Evolutionary conservation across 2,329 filamentous ascomycete species (phyloP).

Genomic region (Aureobasidium sp.): DNA sequence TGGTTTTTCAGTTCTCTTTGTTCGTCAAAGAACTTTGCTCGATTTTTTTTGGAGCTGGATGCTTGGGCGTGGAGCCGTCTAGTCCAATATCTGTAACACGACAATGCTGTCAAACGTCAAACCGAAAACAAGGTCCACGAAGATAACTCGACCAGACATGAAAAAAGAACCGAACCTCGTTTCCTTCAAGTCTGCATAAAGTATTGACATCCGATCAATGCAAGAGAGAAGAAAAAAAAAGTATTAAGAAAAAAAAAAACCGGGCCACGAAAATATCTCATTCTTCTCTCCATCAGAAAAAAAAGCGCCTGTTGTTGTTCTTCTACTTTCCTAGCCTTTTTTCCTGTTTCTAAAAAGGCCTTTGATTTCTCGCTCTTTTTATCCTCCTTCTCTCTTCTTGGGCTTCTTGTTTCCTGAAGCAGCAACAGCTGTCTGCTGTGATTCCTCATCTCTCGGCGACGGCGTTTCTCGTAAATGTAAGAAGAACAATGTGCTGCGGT

Average conservation of each 20-base stretch:
- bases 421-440: neutral
- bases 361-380: neutral
- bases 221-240: neutral
- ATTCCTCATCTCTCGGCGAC: slow-evolving; percentile 10
- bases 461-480: slow-evolving; percentile 13
- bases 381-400: neutral
- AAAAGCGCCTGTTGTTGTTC: neutral
- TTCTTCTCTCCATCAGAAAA: neutral
- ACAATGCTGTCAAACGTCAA: neutral
- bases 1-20: too few relatives aligned
- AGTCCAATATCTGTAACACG: too few relatives aligned
- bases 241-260: neutral
- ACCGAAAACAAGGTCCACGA: neutral
- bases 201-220: neutral
- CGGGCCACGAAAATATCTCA: neutral
- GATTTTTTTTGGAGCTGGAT: too few relatives aligned
- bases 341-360: neutral
- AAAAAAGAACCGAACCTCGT: neutral
- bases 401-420: neutral
- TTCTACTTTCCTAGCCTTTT: neutral
- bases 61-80: too few relatives aligned
- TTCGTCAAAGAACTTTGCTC: too few relatives aligned
- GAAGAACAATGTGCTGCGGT: neutral
- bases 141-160: neutral
- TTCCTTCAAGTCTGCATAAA: slow-evolving; percentile 1